These are phyloP conservation scores for Trypanosoma vivax DNA, from an alignment of 208 protist genomes.

Conservation along the genomic window DNA sequence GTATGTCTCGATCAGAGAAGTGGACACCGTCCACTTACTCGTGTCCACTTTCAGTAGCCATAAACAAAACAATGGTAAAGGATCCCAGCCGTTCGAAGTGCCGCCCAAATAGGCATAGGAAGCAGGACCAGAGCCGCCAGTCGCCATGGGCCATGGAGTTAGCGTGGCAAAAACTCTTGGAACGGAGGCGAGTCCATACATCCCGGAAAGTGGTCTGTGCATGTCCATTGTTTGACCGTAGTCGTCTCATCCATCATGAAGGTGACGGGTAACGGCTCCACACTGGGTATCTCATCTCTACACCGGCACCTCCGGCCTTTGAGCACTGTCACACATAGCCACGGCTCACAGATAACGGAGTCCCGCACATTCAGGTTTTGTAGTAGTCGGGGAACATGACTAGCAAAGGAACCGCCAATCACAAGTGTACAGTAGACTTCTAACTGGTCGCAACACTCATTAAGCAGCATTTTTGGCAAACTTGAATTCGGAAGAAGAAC, in stretches of 20 bases:
- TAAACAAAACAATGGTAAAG: constrained; percentile 43
- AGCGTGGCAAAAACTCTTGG: constrained; percentile 57
- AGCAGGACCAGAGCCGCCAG: constrained; percentile 6
- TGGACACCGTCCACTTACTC: constrained; percentile 17
- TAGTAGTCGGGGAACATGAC: constrained; percentile 6
- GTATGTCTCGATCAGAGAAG: constrained; percentile 33
- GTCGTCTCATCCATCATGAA: neutral
- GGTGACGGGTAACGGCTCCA: neutral
- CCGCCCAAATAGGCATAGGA: constrained; percentile 67
- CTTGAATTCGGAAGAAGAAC: constrained; percentile 4
- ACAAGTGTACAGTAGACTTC: constrained; percentile 22
- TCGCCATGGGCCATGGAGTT: constrained; percentile 32
- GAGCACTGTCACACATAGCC: constrained; percentile 19
- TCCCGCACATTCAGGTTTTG: constrained; percentile 13
- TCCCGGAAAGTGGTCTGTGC: constrained; percentile 31
- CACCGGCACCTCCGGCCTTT: neutral
- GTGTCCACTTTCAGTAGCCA: constrained; percentile 33
- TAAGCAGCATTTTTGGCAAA: neutral
- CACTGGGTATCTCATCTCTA: neutral
- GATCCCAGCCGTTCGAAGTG: constrained; percentile 43
- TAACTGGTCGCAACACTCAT: neutral
- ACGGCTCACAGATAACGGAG: constrained; percentile 19
- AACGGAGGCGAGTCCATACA: constrained; percentile 16
- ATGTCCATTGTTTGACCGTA: constrained; percentile 22
- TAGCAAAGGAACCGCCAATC: constrained; percentile 21